phyloP scores from a whole-genome alignment of 805 yeast species.

The Monosporozyma yasuniensis region DNA sequence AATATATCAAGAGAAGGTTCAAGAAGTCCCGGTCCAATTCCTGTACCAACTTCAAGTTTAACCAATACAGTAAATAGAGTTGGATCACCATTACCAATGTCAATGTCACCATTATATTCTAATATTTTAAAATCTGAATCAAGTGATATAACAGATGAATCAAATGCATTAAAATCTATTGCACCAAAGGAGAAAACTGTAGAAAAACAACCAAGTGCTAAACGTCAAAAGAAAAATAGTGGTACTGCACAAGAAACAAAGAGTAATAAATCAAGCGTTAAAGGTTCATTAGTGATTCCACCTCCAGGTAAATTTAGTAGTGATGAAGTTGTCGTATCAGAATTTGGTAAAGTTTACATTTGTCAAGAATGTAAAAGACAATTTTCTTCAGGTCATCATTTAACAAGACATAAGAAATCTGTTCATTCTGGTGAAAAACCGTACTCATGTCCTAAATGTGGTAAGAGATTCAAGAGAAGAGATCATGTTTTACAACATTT shows the following conservation, averaged over 20 bases:
- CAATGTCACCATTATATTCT: conserved; percentile 3
- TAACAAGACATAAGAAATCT: conserved; percentile 32
- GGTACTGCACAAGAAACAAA: neutral
- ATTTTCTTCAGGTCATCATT: conserved; percentile 32
- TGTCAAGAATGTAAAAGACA: conserved; percentile 31
- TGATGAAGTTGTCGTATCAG: conserved; percentile 27
- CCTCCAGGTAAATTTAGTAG: conserved; percentile 24
- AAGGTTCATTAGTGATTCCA: conserved; percentile 8
- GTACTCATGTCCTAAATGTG: conserved; percentile 32
- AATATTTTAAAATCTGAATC: neutral
- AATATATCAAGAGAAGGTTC: conserved; percentile 29
- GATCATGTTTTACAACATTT: conserved; percentile 33
- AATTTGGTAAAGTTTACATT: conserved; percentile 29
- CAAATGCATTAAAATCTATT: neutral
- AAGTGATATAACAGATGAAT: neutral
- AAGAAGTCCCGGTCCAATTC: conserved; percentile 18
- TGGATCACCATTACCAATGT: conserved; percentile 6
- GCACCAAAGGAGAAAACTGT: neutral
- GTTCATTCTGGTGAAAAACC: conserved; percentile 34
- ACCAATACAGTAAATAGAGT: neutral
- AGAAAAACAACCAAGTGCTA: neutral
- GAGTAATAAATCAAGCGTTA: conserved; percentile 2
- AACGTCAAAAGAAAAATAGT: conserved; percentile 1
- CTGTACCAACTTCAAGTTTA: neutral
- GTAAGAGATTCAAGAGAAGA: conserved; percentile 31